phyloP scores from a whole-genome alignment of 2,329 filamentous ascomycete species.

The Cordyceps tenuipes region DNA sequence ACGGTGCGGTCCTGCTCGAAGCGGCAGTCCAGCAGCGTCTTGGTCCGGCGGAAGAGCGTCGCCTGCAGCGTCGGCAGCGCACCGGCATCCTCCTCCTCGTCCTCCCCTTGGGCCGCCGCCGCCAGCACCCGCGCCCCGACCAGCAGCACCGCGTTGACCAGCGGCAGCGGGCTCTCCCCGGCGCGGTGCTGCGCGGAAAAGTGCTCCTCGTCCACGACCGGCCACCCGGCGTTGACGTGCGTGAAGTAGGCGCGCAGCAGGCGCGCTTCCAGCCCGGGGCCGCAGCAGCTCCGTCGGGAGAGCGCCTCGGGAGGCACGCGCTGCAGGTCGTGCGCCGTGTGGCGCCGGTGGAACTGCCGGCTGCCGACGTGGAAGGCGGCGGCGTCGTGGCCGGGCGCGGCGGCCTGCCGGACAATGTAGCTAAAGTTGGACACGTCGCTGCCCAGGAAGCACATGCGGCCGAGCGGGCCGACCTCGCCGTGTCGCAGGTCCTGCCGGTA shows the following conservation, averaged over 20 bases:
- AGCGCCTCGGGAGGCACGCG: constrained; percentile 37
- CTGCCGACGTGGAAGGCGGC: constrained; percentile 27
- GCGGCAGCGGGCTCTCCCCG: constrained; percentile 33
- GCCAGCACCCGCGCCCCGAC: constrained; percentile 43
- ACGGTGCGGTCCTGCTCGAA: constrained; percentile 45
- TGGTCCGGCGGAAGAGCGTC: constrained; percentile 43
- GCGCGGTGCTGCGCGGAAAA: constrained; percentile 43
- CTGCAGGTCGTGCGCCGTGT: constrained; percentile 24
- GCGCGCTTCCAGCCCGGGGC: constrained; percentile 34
- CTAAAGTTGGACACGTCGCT: constrained; percentile 48
- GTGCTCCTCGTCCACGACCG: constrained; percentile 41
- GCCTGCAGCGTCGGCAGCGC: constrained; percentile 25
- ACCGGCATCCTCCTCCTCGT: neutral
- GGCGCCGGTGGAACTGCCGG: constrained; percentile 27
- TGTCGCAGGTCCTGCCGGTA: constrained; percentile 37
- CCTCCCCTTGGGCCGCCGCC: constrained; percentile 22
- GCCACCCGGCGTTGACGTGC: constrained; percentile 42
- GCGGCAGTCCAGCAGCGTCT: constrained; percentile 43
- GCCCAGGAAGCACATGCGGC: constrained; percentile 45
- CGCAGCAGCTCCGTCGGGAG: constrained; percentile 30
- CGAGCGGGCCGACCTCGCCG: constrained; percentile 37
- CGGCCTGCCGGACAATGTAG: constrained; percentile 43
- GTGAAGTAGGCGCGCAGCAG: constrained; percentile 42
- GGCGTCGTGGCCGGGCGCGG: constrained; percentile 18
- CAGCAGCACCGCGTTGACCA: constrained; percentile 42